Evolutionary conservation across 2,329 filamentous ascomycete species (phyloP).

Genomic region (Penicillium sp.): DNA sequence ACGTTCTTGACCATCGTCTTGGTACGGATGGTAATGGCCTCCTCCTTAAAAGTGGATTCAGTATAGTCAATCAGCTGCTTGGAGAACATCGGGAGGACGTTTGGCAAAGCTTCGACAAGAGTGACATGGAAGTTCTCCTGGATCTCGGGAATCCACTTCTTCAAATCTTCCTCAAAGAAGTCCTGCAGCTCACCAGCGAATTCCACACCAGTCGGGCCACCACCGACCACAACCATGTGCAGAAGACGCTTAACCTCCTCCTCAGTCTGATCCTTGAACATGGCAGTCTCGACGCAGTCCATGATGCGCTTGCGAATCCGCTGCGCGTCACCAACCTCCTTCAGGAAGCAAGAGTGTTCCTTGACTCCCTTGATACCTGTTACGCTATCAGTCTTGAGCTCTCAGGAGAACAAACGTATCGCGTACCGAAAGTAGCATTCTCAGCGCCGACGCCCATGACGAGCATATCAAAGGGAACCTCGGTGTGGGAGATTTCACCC

Average conservation of each 20-base stretch:
- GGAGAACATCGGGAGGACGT: conserved; percentile 94
- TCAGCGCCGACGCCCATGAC: conserved; percentile 96
- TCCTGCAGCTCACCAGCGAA: conserved; percentile 98
- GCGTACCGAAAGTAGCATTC: conserved; percentile 90
- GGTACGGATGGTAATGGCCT: conserved; percentile 95
- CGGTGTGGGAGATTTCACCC: conserved; percentile 78
- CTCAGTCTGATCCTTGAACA: conserved; percentile 91
- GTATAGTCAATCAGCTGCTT: conserved; percentile 99
- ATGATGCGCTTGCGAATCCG: conserved; percentile 98
- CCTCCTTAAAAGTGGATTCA: conserved; percentile 98
- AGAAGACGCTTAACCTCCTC: conserved; percentile 92
- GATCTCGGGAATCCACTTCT: conserved; percentile 97
- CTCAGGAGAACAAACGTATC: background rate
- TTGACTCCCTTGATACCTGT: conserved; percentile 84
- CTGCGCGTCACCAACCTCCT: conserved; percentile 97
- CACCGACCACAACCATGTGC: conserved; percentile 96
- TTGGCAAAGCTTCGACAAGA: conserved; percentile 94
- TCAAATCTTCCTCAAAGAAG: conserved; percentile 97
- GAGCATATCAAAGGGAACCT: conserved; percentile 97
- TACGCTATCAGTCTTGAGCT: conserved; percentile 16
- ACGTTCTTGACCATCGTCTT: conserved; percentile 99
- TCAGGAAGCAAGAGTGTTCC: conserved; percentile 96
- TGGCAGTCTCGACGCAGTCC: conserved; percentile 98
- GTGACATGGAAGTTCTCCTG: conserved; percentile 95
- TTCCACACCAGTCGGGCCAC: conserved; percentile 95